A percentile compares a stretch with the other conserved stretches of the same genome.
Conservation (phyloP, 768 basidiomycete genomes). For the Gautieria morchelliformis region DNA sequence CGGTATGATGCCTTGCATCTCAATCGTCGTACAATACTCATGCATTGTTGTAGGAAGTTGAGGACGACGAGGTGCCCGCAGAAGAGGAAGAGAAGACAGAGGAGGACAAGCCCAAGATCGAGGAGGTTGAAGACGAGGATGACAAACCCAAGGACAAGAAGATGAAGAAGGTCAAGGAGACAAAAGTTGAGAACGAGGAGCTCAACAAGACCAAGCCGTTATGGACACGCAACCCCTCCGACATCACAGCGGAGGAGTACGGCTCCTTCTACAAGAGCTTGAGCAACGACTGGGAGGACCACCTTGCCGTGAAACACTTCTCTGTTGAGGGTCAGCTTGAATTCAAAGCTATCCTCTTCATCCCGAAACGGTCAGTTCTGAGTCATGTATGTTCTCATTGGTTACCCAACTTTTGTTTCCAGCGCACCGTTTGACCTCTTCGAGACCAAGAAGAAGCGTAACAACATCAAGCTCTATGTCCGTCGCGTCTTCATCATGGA, state of each 20-base stretch:
- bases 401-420: constrained; percentile 8
- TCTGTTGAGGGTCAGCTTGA: constrained; percentile 99
- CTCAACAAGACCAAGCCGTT: constrained; percentile 99
- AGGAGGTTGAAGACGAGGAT: constrained; percentile 77
- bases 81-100: constrained; percentile 61
- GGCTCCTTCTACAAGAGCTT: constrained; percentile 97
- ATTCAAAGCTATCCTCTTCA: constrained; percentile 98
- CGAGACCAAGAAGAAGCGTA: constrained; percentile 99
- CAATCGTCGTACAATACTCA: background rate
- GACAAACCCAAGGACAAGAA: constrained; percentile 85
- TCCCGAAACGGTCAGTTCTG: constrained; percentile 78
- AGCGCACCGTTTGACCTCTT: constrained; percentile 99
- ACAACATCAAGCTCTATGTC: constrained; percentile 99
- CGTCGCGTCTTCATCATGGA: constrained; percentile 99
- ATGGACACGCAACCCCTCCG: constrained; percentile 97
- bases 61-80: constrained; percentile 60
- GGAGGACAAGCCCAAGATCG: constrained; percentile 61
- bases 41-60: constrained; percentile 55
- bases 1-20: constrained; percentile 44
- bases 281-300: constrained; percentile 99
- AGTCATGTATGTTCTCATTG: background rate
- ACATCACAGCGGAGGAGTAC: constrained; percentile 92
- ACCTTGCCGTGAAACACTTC: constrained; percentile 99
- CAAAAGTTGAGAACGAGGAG: constrained; percentile 84
- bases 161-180: constrained; percentile 91